Evolutionary conservation across 2,329 filamentous ascomycete species (phyloP), one percentile per base, ranked within the genome.

Genomic region (Arthrobotrys sphaeroides): DNA sequence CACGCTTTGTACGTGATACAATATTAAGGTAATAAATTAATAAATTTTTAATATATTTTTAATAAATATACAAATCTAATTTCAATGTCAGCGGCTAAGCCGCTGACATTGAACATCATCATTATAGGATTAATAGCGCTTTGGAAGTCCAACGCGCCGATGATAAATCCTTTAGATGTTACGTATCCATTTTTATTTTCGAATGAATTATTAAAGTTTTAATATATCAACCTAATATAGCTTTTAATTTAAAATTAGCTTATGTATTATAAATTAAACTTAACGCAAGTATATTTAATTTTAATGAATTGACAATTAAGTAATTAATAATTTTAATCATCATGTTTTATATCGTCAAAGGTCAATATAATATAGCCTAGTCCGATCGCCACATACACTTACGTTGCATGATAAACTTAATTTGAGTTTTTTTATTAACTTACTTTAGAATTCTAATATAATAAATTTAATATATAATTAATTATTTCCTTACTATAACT

Each of bases 1-100:
- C 16, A 9, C 40, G 24, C 20, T 61, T 61, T 61, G 57, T 20
- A 26, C 22, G 36, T 45, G 57, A 61, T 28, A 61, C 38, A 26
- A 45, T 61, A 42, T 61, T 61, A 61, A 55, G 49, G 49, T 55
- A 55, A 61, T 61, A 61, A 61, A 57, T 57, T 57, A 55, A 55
- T 31, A 33, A 33, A 40, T 24, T 57, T 57, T 22, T 53, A 13
- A 13, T 28, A 38, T 38, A 38, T 57, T 57, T 57, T 57, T 57
- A 57, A 57, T 57, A 57, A 57, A 57, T 57, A 20, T 45, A 38
- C 51, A 7, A 6, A 38, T 40, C 51, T 38, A 57, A 38, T 40
- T 57, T 22, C 26, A 26, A 45, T 28, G 38, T 65, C 51, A 38
- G 36, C 12, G 36, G 36, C 36, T 5, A 38, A 38, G 36, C 36